Percentiles rank a stretch among this genome's conserved stretches.
Conservation (phyloP, 2,329 filamentous ascomycete genomes). For the Pseudogymnoascus sp. region DNA sequence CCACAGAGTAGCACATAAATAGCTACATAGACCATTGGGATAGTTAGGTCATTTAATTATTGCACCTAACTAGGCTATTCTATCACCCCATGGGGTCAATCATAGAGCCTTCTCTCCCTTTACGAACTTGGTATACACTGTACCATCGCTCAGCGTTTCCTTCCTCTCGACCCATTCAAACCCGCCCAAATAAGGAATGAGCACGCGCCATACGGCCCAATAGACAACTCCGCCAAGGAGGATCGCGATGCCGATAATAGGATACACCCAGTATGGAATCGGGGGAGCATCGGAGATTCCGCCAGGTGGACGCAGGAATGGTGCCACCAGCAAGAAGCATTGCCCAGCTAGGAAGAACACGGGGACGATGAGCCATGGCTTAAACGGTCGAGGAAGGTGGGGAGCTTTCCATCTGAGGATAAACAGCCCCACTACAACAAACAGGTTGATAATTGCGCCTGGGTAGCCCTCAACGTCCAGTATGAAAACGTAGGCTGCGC, state of each 20-base stretch:
- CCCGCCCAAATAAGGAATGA: slow-evolving; percentile 18
- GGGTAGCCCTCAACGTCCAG: slow-evolving; percentile 33
- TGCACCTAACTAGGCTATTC: neutral
- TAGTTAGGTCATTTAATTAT: no score
- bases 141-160: slow-evolving; percentile 22
- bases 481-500: slow-evolving; percentile 30
- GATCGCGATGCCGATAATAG: slow-evolving; percentile 36
- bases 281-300: slow-evolving; percentile 33
- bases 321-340: slow-evolving; percentile 35
- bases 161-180: slow-evolving; percentile 19
- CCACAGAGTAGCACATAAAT: no score
- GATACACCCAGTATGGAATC: slow-evolving; percentile 39
- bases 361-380: slow-evolving; percentile 30
- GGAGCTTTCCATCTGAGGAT: slow-evolving; percentile 24
- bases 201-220: slow-evolving; percentile 26
- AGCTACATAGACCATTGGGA: no score
- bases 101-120: slow-evolving; percentile 15
- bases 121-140: slow-evolving; percentile 22
- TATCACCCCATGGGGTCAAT: neutral
- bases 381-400: slow-evolving; percentile 32
- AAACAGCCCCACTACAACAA: slow-evolving; percentile 30
- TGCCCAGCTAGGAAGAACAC: slow-evolving; percentile 35
- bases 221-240: slow-evolving; percentile 32
- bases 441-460: slow-evolving; percentile 27
- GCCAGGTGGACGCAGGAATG: slow-evolving; percentile 35